These are phyloP conservation scores for Rhizopogon vinicolor DNA, from an alignment of 768 basidiomycete species.

Conservation along the genomic window DNA sequence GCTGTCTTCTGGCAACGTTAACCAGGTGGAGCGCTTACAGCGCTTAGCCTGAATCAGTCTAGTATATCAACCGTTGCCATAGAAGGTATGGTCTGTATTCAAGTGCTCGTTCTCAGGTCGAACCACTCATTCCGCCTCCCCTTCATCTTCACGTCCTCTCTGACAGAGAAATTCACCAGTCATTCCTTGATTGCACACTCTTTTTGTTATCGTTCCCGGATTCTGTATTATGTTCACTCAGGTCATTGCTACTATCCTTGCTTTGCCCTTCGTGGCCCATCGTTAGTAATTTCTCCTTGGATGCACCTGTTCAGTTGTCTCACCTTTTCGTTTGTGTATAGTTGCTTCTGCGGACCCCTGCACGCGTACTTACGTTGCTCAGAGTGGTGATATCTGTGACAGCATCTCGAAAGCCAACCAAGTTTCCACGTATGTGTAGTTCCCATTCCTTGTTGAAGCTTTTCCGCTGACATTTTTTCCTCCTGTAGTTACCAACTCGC, in stretches of 20 bases:
- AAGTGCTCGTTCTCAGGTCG: not conserved
- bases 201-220: conserved; percentile 11
- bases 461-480: not conserved
- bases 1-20: no score
- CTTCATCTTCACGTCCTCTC: not conserved
- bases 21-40: no score
- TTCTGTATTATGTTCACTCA: conserved; percentile 32
- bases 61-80: not conserved
- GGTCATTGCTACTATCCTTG: conserved; percentile 37
- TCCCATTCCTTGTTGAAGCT: not conserved
- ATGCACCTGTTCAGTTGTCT: not conserved
- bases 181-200: conserved; percentile 13
- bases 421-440: conserved; percentile 54
- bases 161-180: conserved; percentile 5
- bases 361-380: conserved; percentile 55
- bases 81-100: not conserved
- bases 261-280: conserved; percentile 42
- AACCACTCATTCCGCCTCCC: not conserved
- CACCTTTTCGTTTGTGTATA: conserved; percentile 4
- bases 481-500: conserved; percentile 67
- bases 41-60: no score
- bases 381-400: conserved; percentile 65
- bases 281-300: conserved; percentile 23
- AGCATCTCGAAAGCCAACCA: conserved; percentile 59
- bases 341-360: conserved; percentile 36